These are phyloP conservation scores for Kregervanrija delftensis DNA, from an alignment of 805 yeast species.

Conservation along the genomic window DNA sequence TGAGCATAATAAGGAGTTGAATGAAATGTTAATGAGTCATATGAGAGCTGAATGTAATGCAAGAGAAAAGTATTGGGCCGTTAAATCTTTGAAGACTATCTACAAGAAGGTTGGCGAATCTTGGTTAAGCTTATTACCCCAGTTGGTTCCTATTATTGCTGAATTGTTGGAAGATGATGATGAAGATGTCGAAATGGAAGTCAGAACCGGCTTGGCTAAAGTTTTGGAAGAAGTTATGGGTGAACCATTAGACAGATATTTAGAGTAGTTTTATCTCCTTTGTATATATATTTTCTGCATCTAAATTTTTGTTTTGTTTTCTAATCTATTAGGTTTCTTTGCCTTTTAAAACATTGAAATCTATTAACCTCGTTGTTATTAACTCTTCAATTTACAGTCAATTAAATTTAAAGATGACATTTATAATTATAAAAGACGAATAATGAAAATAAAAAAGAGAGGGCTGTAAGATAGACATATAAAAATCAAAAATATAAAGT, in stretches of 20 bases:
- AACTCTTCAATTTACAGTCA: background rate
- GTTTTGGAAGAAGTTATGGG: slow-evolving; percentile 90
- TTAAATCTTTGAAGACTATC: slow-evolving; percentile 68
- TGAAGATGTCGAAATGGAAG: slow-evolving; percentile 87
- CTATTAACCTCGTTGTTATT: slow-evolving; percentile 2
- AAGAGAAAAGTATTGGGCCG: slow-evolving; percentile 71
- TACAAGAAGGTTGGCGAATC: slow-evolving; percentile 91
- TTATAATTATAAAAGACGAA: background rate
- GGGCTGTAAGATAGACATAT: background rate
- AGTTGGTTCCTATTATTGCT: slow-evolving; percentile 90
- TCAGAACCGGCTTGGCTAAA: slow-evolving; percentile 81
- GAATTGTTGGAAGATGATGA: slow-evolving; percentile 94
- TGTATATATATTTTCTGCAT: background rate
- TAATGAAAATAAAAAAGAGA: background rate
- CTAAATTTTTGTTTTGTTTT: background rate
- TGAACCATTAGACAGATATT: slow-evolving; percentile 84
- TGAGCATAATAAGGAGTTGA: slow-evolving; percentile 63
- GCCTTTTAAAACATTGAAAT: background rate
- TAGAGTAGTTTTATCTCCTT: slow-evolving; percentile 26
- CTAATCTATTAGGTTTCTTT: background rate
- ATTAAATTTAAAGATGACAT: background rate
- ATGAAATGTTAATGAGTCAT: slow-evolving; percentile 54
- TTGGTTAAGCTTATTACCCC: slow-evolving; percentile 89
- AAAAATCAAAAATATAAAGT: background rate
- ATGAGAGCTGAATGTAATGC: slow-evolving; percentile 56